phyloP scores from a whole-genome alignment of 192 early-diverging fungal genomes.

The Dissophora globulifera region DNA sequence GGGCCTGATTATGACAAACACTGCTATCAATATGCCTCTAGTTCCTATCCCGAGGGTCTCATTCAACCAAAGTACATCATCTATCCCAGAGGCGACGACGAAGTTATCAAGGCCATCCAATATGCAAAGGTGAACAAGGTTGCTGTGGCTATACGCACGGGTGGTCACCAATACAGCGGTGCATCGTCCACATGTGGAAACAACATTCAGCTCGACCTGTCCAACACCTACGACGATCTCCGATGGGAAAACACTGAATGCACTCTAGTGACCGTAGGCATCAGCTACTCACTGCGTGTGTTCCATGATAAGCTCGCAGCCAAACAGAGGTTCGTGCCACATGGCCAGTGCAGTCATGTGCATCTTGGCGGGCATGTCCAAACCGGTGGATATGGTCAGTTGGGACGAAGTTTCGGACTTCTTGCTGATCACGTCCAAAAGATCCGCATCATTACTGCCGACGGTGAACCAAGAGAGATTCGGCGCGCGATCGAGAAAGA shows the following conservation, averaged over 20 bases:
- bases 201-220: conserved; percentile 48
- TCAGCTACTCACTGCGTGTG: conserved; percentile 25
- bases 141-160: conserved; percentile 38
- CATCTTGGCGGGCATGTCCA: conserved; percentile 50
- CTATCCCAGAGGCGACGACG: conserved; percentile 23
- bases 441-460: conserved; percentile 50
- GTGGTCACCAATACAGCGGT: conserved; percentile 47
- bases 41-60: conserved; percentile 2
- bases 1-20: too few relatives aligned
- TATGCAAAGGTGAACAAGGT: conserved; percentile 25
- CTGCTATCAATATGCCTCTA: too few relatives aligned
- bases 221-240: conserved; percentile 37
- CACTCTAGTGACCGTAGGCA: conserved; percentile 28
- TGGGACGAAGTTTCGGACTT: conserved; percentile 45
- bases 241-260: conserved; percentile 31
- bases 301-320: conserved; percentile 36
- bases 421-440: conserved; percentile 52
- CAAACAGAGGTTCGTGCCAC: conserved; percentile 31
- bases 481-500: too few relatives aligned
- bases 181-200: conserved; percentile 33
- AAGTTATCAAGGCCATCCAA: conserved; percentile 39
- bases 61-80: conserved; percentile 27
- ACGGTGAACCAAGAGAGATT: conserved; percentile 19
- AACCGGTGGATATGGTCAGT: conserved; percentile 47
- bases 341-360: conserved; percentile 36